Evolutionary conservation across 106 monocot species (phyloP), one percentile per base, ranked within the genome.

Genomic region (Allium cepa): DNA sequence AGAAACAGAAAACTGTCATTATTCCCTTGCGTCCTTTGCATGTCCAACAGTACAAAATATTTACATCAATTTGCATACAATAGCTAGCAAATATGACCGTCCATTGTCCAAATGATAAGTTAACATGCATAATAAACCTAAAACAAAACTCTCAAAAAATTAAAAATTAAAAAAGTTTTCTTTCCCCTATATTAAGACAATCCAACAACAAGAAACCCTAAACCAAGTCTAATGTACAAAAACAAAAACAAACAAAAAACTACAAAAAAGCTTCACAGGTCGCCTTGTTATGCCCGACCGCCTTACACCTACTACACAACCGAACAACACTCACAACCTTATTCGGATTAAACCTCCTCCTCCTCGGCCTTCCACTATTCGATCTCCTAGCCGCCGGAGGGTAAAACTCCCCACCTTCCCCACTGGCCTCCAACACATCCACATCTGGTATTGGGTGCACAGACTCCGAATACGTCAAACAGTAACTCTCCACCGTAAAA

Each of bases 231-330:
- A 47, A 50, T 65, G 11, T 50, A 65, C 48, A 65, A 22, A 27
- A 67, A 67, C 2, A 4, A 15, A 53, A 52, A 67, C 36, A 13
- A 50, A 67, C 14, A 67, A 1, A 14, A 4, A 69, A 12, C 73
- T 70, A 82, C 10, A 85, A 64, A 72, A 87, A 46, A 47, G 79
- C 83, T 67, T 88, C 86, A 51, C 94, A 95, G n/a, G 94, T 95
- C 46, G 91, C 90, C 74, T 85, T 91, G 22, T 95, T 95, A 65
- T 95, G 94, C 13, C 94, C 94, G 26, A 77, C 72, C 57, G 57
- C 70, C 67, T 95, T 95, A 81, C 94, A 95, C 74, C 90, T 76
- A 68, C 90, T 91, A 69, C 94, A 95, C 17, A 85, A 84, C 6
- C 81, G 78, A 13, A 81, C 13, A 22, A 78, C 71, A 4, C 69